Conservation (phyloP, 805 yeast genomes). For the Metschnikowia anglica region DNA sequence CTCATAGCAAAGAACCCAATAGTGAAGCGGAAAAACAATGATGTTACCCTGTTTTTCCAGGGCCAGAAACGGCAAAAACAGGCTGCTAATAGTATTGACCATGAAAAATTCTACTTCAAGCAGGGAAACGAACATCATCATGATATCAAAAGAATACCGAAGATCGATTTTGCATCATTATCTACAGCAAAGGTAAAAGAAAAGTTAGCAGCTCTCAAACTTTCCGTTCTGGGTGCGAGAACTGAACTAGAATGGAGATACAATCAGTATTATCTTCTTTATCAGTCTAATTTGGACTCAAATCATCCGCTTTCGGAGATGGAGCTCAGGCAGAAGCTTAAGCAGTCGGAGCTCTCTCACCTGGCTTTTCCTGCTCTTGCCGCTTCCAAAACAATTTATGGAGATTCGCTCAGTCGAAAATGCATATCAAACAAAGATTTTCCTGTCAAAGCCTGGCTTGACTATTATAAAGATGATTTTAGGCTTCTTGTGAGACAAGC, state of each 20-base stretch:
- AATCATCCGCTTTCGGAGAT: slow-evolving; percentile 58
- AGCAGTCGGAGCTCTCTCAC: slow-evolving; percentile 62
- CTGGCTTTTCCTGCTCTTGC: slow-evolving; percentile 27
- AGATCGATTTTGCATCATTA: slow-evolving; percentile 61
- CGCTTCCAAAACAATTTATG: slow-evolving; percentile 18
- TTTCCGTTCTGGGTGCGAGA: slow-evolving; percentile 65
- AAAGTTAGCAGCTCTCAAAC: slow-evolving; percentile 51
- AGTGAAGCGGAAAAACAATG: slow-evolving; percentile 17
- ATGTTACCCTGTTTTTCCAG: slow-evolving; percentile 36
- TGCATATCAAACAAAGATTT: slow-evolving; percentile 48
- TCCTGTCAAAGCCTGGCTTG: slow-evolving; percentile 45
- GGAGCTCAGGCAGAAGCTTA: slow-evolving; percentile 54
- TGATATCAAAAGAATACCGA: slow-evolving; percentile 49
- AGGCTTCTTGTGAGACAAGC: slow-evolving; percentile 39
- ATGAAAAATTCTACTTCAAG: slow-evolving; percentile 33
- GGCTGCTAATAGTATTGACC: slow-evolving; percentile 17
- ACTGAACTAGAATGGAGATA: slow-evolving; percentile 66
- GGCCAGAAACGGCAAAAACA: slow-evolving; percentile 11
- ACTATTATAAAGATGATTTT: slow-evolving; percentile 41
- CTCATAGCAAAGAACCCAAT: slow-evolving; percentile 4
- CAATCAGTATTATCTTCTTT: slow-evolving; percentile 70
- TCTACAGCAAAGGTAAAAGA: slow-evolving; percentile 60
- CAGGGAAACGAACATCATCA: slow-evolving; percentile 27
- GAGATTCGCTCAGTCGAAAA: slow-evolving; percentile 27
- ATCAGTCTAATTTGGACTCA: slow-evolving; percentile 81